Conservation (phyloP, 1,284 basidiomycete species). For the Polyporus tsugae region DNA sequence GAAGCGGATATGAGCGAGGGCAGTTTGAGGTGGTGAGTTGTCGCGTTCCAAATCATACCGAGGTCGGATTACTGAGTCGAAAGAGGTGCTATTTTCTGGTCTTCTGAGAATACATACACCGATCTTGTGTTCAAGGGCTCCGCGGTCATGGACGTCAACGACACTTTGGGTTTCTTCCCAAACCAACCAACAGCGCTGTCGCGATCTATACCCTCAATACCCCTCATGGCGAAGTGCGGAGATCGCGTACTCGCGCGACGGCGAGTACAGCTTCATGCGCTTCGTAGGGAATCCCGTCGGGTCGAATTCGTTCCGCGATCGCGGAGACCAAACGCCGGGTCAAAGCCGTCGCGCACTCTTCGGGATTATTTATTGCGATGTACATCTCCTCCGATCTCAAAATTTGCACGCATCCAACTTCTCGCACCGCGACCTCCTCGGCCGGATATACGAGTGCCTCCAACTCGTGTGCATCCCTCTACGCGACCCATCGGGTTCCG, state of each 20-base stretch:
- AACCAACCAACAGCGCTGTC: slow-evolving; percentile 29
- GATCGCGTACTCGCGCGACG: slow-evolving; percentile 30
- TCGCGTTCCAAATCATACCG: neutral
- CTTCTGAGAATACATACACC: too few relatives aligned
- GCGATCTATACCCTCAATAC: slow-evolving; percentile 33
- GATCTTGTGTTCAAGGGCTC: slow-evolving; percentile 28
- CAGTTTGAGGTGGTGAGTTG: neutral
- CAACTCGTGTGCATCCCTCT: slow-evolving; percentile 29
- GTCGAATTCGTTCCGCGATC: slow-evolving; percentile 29
- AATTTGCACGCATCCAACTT: slow-evolving; percentile 28
- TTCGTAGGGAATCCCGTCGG: slow-evolving; percentile 25
- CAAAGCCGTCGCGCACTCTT: slow-evolving; percentile 24
- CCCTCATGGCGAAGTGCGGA: slow-evolving; percentile 24
- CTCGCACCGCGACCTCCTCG: slow-evolving; percentile 22
- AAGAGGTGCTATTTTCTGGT: neutral
- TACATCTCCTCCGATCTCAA: slow-evolving; percentile 29
- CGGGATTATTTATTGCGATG: slow-evolving; percentile 24
- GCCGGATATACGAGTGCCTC: slow-evolving; percentile 27
- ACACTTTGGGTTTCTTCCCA: slow-evolving; percentile 32
- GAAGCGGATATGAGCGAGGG: neutral
- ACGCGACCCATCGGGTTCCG: neutral
- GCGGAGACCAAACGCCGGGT: slow-evolving; percentile 20
- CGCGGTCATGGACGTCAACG: slow-evolving; percentile 27
- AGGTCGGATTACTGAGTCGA: neutral
- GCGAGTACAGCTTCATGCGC: slow-evolving; percentile 27